These are phyloP conservation scores for Blastosporella zonata DNA, from an alignment of 1,284 basidiomycete species.

Conservation along the genomic window DNA sequence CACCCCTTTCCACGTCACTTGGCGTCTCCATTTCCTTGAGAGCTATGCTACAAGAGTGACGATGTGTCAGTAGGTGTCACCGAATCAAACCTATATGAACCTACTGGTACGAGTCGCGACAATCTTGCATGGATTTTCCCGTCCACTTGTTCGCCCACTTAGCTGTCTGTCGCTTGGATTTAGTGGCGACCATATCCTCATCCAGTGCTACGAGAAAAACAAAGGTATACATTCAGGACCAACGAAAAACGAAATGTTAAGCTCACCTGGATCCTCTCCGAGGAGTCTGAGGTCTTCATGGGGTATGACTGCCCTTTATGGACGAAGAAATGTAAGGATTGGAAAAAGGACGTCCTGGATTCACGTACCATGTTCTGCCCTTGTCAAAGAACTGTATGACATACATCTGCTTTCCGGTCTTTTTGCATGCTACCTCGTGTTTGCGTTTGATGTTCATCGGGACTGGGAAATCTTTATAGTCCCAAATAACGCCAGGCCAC, in stretches of 20 bases:
- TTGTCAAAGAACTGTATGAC: slow-evolving; percentile 73
- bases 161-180: slow-evolving; percentile 47
- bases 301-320: slow-evolving; percentile 51
- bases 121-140: slow-evolving; percentile 38
- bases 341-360: not conserved
- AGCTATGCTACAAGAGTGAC: slow-evolving; percentile 32
- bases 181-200: slow-evolving; percentile 42
- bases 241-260: not conserved
- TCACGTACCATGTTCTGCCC: slow-evolving; percentile 51
- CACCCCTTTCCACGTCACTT: slow-evolving; percentile 16
- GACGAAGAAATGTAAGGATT: slow-evolving; percentile 5
- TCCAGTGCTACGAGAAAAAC: slow-evolving; percentile 42
- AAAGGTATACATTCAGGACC: not conserved
- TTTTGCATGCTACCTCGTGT: slow-evolving; percentile 30
- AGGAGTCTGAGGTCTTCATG: slow-evolving; percentile 49
- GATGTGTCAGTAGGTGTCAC: not conserved
- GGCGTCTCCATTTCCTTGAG: slow-evolving; percentile 48
- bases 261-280: slow-evolving; percentile 53
- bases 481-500: slow-evolving; percentile 64
- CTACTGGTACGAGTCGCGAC: slow-evolving; percentile 47
- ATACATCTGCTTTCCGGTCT: slow-evolving; percentile 36
- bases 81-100: slow-evolving; percentile 18
- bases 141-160: slow-evolving; percentile 36
- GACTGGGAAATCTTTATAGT: slow-evolving; percentile 48
- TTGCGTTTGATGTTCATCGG: slow-evolving; percentile 43